These are phyloP conservation scores for Verticillium tricorpus DNA, from an alignment of 2,329 filamentous ascomycete species.

Conservation along the genomic window DNA sequence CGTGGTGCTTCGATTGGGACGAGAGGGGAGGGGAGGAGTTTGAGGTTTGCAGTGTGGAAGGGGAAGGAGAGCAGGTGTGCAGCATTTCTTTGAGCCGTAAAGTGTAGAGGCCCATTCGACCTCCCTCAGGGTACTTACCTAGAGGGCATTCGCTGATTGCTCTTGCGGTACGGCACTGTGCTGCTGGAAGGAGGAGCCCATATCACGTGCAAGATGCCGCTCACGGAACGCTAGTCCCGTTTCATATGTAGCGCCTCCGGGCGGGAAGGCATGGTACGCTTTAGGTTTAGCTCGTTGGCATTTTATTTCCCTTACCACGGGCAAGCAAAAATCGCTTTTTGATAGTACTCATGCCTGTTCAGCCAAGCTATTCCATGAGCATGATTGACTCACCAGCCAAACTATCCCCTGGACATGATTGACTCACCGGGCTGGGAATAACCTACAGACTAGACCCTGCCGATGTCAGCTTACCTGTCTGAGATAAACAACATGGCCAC, in stretches of 20 bases:
- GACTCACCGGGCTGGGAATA: not conserved
- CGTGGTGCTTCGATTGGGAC: not conserved
- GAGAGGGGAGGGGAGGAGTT: not conserved
- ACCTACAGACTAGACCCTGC: not conserved
- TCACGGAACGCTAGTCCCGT: not conserved
- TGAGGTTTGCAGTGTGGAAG: not conserved
- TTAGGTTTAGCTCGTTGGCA: not conserved
- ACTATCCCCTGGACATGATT: not conserved
- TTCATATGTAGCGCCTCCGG: not conserved
- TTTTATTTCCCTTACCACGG: not conserved
- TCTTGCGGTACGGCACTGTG: not conserved
- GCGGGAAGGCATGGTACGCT: not conserved
- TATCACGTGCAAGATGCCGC: not conserved
- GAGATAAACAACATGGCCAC: not conserved
- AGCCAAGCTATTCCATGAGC: not conserved
- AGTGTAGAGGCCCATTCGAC: not conserved
- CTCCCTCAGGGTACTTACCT: not conserved
- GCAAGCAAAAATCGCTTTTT: too few species aligned
- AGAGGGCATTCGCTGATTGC: not conserved
- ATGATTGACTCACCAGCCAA: too few species aligned
- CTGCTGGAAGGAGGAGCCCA: not conserved
- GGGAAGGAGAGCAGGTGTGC: not conserved
- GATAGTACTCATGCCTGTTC: not conserved
- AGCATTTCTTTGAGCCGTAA: not conserved
- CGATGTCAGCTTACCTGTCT: not conserved